These are phyloP conservation scores for Aspergillus tamarii DNA, from an alignment of 2,329 filamentous ascomycete genomes.

Conservation along the genomic window DNA sequence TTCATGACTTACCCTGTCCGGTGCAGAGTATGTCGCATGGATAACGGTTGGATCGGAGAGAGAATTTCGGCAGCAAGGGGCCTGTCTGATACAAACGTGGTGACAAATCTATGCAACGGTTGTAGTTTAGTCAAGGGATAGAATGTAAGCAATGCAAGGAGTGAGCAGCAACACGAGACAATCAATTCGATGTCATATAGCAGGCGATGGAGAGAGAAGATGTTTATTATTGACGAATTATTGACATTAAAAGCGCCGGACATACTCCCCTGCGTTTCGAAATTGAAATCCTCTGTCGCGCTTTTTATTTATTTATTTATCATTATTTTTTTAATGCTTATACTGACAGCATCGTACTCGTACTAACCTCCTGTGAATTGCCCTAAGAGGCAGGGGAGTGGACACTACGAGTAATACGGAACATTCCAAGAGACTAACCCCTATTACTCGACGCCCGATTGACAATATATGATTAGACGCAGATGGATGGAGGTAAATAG, in stretches of 20 bases:
- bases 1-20: background rate
- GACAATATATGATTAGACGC: background rate
- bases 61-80: background rate
- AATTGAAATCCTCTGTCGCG: conserved; percentile 1
- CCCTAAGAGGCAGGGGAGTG: background rate
- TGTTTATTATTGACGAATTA: background rate
- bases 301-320: background rate
- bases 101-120: background rate
- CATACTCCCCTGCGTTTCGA: conserved; percentile 9
- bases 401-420: background rate
- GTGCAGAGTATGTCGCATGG: background rate
- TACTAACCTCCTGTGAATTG: background rate
- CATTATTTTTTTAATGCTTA: background rate
- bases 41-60: background rate
- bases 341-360: conserved; percentile 1
- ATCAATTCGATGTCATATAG: background rate
- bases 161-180: background rate
- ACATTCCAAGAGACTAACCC: background rate
- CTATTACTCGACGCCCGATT: background rate
- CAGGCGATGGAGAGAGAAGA: background rate
- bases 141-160: background rate
- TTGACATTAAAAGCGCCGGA: background rate
- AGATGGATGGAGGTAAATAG: background rate
- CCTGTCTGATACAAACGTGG: background rate
- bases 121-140: background rate